Evolutionary conservation across 2,329 filamentous ascomycete genomes (phyloP).

Genomic region (Westerdykella ornata): DNA sequence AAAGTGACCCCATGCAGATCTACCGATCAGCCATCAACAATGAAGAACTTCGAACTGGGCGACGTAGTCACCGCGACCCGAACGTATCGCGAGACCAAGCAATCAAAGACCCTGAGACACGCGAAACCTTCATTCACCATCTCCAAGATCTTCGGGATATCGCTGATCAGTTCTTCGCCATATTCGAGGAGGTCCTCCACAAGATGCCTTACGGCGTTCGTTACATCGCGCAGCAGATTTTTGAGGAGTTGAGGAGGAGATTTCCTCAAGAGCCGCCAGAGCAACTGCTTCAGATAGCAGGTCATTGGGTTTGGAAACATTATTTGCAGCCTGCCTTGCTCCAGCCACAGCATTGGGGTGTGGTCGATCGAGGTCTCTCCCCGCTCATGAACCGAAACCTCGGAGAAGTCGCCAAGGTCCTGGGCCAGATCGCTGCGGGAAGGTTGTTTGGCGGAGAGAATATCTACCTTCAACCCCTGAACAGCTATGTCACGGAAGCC

Average conservation of each 20-base stretch:
- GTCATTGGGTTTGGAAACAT: conserved; percentile 88
- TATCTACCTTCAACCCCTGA: conserved; percentile 89
- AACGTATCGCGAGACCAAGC: conserved; percentile 87
- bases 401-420: conserved; percentile 81
- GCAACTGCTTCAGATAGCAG: conserved; percentile 72
- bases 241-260: conserved; percentile 65
- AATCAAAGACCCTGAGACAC: conserved; percentile 91
- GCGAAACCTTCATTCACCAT: conserved; percentile 88
- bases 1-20: conserved; percentile 96
- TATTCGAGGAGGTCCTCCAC: conserved; percentile 73
- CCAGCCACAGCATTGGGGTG: conserved; percentile 87
- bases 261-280: conserved; percentile 76
- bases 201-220: conserved; percentile 91
- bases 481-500: conserved; percentile 81
- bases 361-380: conserved; percentile 81
- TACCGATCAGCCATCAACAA: conserved; percentile 95
- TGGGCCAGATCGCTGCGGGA: conserved; percentile 82
- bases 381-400: conserved; percentile 91
- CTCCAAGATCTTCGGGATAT: conserved; percentile 91
- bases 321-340: conserved; percentile 86
- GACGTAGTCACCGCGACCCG: conserved; percentile 69
- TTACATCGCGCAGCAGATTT: conserved; percentile 80
- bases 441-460: conserved; percentile 90
- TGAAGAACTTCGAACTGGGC: conserved; percentile 87
- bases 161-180: conserved; percentile 78